Evolutionary conservation across 768 basidiomycete species (phyloP).

Genomic region (Stropharia rugosoannulata): DNA sequence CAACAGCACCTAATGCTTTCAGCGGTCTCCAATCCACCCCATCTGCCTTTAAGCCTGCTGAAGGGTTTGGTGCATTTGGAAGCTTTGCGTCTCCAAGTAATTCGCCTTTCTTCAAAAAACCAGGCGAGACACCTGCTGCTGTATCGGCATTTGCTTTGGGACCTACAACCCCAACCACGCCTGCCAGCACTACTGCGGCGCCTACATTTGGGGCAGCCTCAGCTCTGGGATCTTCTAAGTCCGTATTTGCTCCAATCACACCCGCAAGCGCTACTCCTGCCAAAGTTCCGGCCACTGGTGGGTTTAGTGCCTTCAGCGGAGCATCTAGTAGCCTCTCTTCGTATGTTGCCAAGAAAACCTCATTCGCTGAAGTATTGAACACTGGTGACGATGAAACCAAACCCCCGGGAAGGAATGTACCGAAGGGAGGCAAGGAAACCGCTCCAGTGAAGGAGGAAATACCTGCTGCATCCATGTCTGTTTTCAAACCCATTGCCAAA

Average conservation of each 20-base stretch:
- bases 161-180: conserved; percentile 19
- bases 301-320: conserved; percentile 54
- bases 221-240: conserved; percentile 29
- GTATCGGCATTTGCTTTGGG: conserved; percentile 37
- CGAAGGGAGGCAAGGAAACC: conserved; percentile 1
- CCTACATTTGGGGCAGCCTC: conserved; percentile 41
- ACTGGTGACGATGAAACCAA: conserved; percentile 20
- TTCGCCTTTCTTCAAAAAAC: conserved; percentile 56
- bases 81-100: conserved; percentile 33
- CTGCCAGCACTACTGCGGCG: conserved; percentile 19
- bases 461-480: too few species aligned
- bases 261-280: conserved; percentile 25
- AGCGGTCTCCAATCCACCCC: conserved; percentile 26
- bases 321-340: conserved; percentile 40
- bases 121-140: conserved; percentile 29
- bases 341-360: conserved; percentile 40
- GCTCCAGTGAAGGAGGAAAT: not conserved
- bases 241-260: conserved; percentile 27
- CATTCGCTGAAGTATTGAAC: conserved; percentile 61
- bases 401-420: conserved; percentile 11
- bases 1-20: conserved; percentile 27
- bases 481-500: too few species aligned
- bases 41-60: conserved; percentile 35
- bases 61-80: conserved; percentile 50
- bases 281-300: conserved; percentile 32